Conservation (phyloP, 345 rosid species). For the Boechera divaricarpa region DNA sequence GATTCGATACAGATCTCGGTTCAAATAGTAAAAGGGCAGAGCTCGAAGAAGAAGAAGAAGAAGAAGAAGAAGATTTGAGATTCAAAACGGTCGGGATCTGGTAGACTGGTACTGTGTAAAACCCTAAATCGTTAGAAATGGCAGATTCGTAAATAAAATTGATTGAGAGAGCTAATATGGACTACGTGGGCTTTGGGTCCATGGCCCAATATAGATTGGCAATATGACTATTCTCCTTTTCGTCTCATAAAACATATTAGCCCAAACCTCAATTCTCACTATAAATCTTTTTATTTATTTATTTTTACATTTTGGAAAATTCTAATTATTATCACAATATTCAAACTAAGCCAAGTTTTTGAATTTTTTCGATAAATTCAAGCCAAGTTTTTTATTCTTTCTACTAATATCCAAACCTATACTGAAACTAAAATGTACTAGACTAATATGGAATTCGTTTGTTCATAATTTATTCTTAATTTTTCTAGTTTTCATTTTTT, state of each 20-base stretch:
- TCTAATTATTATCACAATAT: too few species aligned
- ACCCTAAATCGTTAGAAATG: slow-evolving; percentile 23
- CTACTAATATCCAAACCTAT: too few species aligned
- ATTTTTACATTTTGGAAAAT: too few species aligned
- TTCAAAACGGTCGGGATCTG: slow-evolving; percentile 21
- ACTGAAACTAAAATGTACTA: too few species aligned
- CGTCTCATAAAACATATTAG: not conserved
- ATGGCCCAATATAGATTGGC: not conserved
- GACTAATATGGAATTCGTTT: too few species aligned
- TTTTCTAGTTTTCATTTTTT: too few species aligned
- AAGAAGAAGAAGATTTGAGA: slow-evolving; percentile 2
- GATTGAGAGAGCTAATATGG: not conserved
- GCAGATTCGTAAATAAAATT: slow-evolving; percentile 7
- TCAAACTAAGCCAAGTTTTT: too few species aligned
- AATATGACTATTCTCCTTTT: not conserved
- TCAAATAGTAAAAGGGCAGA: not conserved
- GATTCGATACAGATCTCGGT: not conserved
- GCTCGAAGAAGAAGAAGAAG: slow-evolving; percentile 9
- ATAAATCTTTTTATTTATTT: not conserved
- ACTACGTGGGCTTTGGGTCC: not conserved
- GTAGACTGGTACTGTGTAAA: not conserved
- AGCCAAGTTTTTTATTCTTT: too few species aligned
- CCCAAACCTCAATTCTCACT: slow-evolving; percentile 2
- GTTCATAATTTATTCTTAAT: too few species aligned
- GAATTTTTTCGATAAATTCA: too few species aligned